Conservation (phyloP, 768 basidiomycete species). For the Collybia mongolica region DNA sequence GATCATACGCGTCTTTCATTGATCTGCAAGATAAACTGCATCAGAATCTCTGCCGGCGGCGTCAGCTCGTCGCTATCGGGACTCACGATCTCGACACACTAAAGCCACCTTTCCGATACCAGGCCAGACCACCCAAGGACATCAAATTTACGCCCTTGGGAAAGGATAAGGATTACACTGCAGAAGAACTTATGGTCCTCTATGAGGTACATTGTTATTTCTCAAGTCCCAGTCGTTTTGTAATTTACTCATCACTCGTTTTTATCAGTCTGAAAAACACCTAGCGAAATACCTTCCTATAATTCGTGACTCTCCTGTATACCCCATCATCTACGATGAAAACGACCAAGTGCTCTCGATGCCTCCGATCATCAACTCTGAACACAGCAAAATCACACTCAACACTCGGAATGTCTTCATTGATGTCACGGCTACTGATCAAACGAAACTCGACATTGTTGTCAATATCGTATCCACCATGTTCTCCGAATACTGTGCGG, state of each 20-base stretch:
- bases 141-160: slow-evolving; percentile 92
- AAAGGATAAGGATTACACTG: slow-evolving; percentile 77
- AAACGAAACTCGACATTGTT: slow-evolving; percentile 95
- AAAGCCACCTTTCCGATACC: slow-evolving; percentile 83
- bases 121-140: slow-evolving; percentile 75
- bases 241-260: not conserved
- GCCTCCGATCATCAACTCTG: slow-evolving; percentile 98
- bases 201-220: slow-evolving; percentile 69
- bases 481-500: slow-evolving; percentile 95
- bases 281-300: slow-evolving; percentile 87
- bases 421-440: slow-evolving; percentile 94
- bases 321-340: slow-evolving; percentile 95
- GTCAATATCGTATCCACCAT: slow-evolving; percentile 94
- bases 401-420: slow-evolving; percentile 95
- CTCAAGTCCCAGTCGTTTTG: not conserved
- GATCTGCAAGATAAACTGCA: slow-evolving; percentile 99
- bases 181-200: slow-evolving; percentile 87
- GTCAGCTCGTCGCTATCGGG: slow-evolving; percentile 93
- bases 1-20: slow-evolving; percentile 94
- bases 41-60: slow-evolving; percentile 87
- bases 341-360: slow-evolving; percentile 88
- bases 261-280: slow-evolving; percentile 82
- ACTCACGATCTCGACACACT: slow-evolving; percentile 96
- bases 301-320: slow-evolving; percentile 92
- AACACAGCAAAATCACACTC: slow-evolving; percentile 95